A percentile compares a stretch with the other conserved stretches of the same genome.
Evolutionary conservation across 805 yeast genomes (phyloP).

Genomic region (Cyberlindnera meyerae): DNA sequence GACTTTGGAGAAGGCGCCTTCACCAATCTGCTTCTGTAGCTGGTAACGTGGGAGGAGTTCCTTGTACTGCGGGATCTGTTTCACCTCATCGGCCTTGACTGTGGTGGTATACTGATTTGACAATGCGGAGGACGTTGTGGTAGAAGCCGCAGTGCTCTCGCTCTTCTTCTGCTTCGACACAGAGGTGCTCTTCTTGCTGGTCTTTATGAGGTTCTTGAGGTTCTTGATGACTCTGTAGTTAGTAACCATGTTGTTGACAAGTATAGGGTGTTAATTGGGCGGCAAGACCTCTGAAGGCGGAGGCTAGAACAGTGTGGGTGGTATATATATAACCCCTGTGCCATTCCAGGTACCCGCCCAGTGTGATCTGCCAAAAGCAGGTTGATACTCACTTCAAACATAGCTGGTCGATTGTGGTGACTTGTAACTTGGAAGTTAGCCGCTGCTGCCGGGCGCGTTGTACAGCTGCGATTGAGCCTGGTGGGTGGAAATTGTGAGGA

Average conservation of each 20-base stretch:
- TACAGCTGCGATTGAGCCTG: no score
- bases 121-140: no score
- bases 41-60: conserved; percentile 31
- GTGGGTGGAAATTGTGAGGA: no score
- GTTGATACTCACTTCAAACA: conserved; percentile 17
- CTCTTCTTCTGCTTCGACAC: no score
- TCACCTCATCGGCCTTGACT: no score
- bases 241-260: conserved; percentile 1
- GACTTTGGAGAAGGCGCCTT: conserved; percentile 79
- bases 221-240: conserved; percentile 6
- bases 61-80: conserved; percentile 12
- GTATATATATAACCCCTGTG: no score
- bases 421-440: background rate
- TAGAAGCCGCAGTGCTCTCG: no score
- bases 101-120: no score
- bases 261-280: background rate
- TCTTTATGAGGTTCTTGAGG: conserved; percentile 12
- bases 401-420: background rate
- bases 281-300: no score
- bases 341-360: no score
- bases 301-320: no score
- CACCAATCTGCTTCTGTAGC: conserved; percentile 55
- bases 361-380: background rate
- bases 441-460: background rate
- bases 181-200: conserved; percentile 7